Evolutionary conservation across 2,329 filamentous ascomycete species (phyloP), one percentile per base, ranked within the genome.

Genomic region (Mycosphaerella arachidis): DNA sequence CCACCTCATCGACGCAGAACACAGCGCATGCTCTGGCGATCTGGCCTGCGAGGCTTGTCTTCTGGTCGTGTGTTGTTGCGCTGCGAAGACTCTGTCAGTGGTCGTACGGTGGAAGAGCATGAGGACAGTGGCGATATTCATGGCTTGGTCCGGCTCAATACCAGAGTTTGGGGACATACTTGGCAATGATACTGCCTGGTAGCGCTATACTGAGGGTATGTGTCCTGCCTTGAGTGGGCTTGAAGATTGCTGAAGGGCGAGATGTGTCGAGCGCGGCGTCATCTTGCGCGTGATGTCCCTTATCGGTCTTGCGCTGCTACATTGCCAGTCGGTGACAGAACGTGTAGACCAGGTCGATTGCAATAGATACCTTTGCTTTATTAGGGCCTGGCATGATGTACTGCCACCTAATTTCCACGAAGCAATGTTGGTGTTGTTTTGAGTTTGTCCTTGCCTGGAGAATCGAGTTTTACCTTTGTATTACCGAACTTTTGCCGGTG

Each of bases 1-100:
- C 81, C 31, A 95, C 82, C 76, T 96, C 91, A 72, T 96, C 91
- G 66, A 96, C 83, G 69, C 85, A 88, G 76, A 94, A 95, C 63
- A 95, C 87, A 62, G 90, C 88, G 55, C 91, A 82, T 35, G 90
- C 90, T 56, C 91, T 89, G 6, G 91, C 91, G 56, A 96, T 86
- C 64, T 88, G 86, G 7, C 88, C 89, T 1, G 87, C 88, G 52
- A 89, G 80, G 52, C 83, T 81, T 37, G 88, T 91, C 71, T 91
- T 88, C 71, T 90, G 86, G 61, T 95, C 90, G 63, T 87, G 85
- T 9, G 87, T 89, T 59, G 84, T 80, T 40, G 87, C 86, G 71
- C 89, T 92, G 66, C 53, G 20, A 27, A 27, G 12, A 12, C 29
- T 29, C 10, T 27, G 46, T 50, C 46, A 50, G 20, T 56, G 7